Evolutionary conservation across 257 asterid species (phyloP).

Genomic region (Fraxinus quadrangulata): DNA sequence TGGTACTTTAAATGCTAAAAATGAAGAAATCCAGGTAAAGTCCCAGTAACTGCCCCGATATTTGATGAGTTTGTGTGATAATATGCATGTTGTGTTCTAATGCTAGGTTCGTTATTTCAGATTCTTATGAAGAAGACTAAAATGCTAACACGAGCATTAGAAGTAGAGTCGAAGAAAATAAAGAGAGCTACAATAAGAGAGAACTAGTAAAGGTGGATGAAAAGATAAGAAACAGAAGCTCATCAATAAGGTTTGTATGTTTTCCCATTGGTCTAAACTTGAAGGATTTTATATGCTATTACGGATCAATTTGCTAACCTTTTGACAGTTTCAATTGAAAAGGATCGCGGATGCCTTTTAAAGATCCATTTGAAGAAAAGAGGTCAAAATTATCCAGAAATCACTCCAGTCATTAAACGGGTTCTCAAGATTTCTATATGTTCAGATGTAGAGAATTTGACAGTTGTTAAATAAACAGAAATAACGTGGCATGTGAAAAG

Average conservation of each 20-base stretch:
- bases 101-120: slow-evolving; percentile 37
- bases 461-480: slow-evolving; percentile 29
- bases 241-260: slow-evolving; percentile 47
- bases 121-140: slow-evolving; percentile 67
- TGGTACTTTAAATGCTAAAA: slow-evolving; percentile 52
- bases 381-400: slow-evolving; percentile 6
- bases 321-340: slow-evolving; percentile 22
- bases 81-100: slow-evolving; percentile 9
- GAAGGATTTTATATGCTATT: neutral
- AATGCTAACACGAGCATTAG: slow-evolving; percentile 62
- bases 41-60: neutral
- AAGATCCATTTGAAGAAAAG: slow-evolving; percentile 26
- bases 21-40: slow-evolving; percentile 74
- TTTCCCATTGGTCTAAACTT: slow-evolving; percentile 1
- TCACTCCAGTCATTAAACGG: slow-evolving; percentile 8
- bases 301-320: neutral
- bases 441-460: slow-evolving; percentile 31
- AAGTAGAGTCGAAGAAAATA: slow-evolving; percentile 62
- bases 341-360: slow-evolving; percentile 43
- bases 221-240: slow-evolving; percentile 41
- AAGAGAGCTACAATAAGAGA: slow-evolving; percentile 67
- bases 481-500: slow-evolving; percentile 21
- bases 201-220: slow-evolving; percentile 39
- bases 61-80: neutral
- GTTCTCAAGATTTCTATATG: slow-evolving; percentile 23